Evolutionary conservation across 257 asterid genomes (phyloP), one percentile per base, ranked within the genome.

Genomic region (Solanum piurae): DNA sequence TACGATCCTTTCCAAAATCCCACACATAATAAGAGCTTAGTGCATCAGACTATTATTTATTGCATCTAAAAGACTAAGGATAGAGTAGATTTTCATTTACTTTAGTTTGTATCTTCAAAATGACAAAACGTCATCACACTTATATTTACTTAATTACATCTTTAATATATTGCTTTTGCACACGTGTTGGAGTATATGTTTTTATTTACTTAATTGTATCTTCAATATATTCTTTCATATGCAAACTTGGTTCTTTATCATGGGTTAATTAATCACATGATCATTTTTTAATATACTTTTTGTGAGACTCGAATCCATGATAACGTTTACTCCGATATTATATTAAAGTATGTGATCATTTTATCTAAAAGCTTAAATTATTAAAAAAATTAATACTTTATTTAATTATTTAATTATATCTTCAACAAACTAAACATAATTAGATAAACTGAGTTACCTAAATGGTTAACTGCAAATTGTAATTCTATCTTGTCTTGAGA

Each of bases 401-500:
- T 21, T 62, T n/a, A 64, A 25, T 64, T 25, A 64, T 11, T 66
- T 25, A 25, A 10, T 66, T 27, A 66, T 66, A 66, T 66, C 18
- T 12, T 66, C 20, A 12, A 25, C 36, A 66, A 66, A 27, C 4
- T 62, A 62, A 62, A 60, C 33, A 68, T 68, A 68, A 71, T 71
- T 33, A 23, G 21, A 33, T 16, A 58, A 69, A 83, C 9, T 58
- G 66, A 44, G 60, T n/a, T 87, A 94, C 98, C 96, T 64, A 95
- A 74, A 89, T 95, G 98, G 64, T 95, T 95, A 44, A 96, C 93
- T 20, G 98, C 97, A 87, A 95, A 95, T 79, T 95, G 98, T 94
- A 94, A 74, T 83, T 95, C 98, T 84, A 94, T 89, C 87, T 92
- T 92, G 89, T 95, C 97, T 85, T 89, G 90, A 1, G 98, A 94